phyloP scores from a whole-genome alignment of 2,329 filamentous ascomycete species.

The Monosporascus cannonballus region DNA sequence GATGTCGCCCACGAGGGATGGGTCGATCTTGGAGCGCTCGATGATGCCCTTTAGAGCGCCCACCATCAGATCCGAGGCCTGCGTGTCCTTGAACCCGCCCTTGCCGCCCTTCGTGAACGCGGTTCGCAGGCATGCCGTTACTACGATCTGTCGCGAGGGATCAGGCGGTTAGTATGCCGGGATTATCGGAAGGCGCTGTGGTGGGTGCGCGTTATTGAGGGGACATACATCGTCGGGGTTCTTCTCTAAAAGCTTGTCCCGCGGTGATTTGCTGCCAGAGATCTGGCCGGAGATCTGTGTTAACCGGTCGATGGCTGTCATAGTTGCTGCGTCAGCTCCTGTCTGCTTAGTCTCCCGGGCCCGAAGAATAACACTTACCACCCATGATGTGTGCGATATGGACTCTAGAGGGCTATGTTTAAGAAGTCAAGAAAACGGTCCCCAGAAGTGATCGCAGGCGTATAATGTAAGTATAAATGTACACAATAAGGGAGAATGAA shows the following conservation, averaged over 20 bases:
- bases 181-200: no score
- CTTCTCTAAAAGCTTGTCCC: constrained; percentile 57
- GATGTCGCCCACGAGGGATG: constrained; percentile 82
- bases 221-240: constrained; percentile 56
- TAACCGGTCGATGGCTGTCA: constrained; percentile 49
- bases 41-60: constrained; percentile 79
- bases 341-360: not conserved
- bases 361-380: constrained; percentile 9
- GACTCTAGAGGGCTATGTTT: not conserved
- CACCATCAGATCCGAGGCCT: constrained; percentile 76
- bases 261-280: constrained; percentile 37
- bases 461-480: not conserved
- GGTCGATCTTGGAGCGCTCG: constrained; percentile 82
- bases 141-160: constrained; percentile 57
- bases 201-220: not conserved
- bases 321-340: constrained; percentile 1
- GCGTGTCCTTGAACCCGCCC: constrained; percentile 93
- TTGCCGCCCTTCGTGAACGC: constrained; percentile 90
- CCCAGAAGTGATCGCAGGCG: not conserved
- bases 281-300: constrained; percentile 58
- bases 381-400: constrained; percentile 12
- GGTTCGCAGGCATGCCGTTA: constrained; percentile 87
- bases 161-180: not conserved
- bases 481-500: no score
- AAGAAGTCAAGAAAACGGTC: not conserved